A percentile compares a stretch with the other conserved stretches of the same genome.
phyloP scores from a whole-genome alignment of 2,329 filamentous ascomycete genomes.

The Coniochaeta hoffmannii region DNA sequence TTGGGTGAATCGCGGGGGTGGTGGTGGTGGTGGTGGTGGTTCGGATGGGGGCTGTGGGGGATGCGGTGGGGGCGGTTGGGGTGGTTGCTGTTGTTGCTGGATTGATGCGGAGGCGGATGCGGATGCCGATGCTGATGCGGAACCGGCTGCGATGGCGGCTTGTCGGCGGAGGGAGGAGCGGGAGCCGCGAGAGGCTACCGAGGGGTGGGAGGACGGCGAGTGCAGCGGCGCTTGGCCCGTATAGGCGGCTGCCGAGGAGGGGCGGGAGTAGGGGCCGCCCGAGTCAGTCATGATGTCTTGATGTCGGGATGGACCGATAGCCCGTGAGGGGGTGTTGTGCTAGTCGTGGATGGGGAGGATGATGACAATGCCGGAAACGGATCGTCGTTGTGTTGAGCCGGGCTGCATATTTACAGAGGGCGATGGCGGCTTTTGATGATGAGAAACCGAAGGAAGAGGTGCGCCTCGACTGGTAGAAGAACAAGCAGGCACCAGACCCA shows the following conservation, averaged over 20 bases:
- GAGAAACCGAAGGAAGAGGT: no score
- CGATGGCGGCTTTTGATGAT: neutral
- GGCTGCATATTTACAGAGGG: neutral
- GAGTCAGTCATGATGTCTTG: slow-evolving; percentile 17
- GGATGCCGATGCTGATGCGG: slow-evolving; percentile 6
- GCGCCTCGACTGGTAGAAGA: neutral
- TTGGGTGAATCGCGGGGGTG: slow-evolving; percentile 55
- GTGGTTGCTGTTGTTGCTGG: slow-evolving; percentile 3
- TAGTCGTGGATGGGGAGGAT: neutral
- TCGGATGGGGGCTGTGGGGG: slow-evolving; percentile 8
- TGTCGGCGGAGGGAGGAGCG: slow-evolving; percentile 16
- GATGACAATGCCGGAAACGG: neutral
- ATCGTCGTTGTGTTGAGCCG: neutral
- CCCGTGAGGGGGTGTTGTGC: neutral
- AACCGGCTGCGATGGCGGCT: slow-evolving; percentile 9
- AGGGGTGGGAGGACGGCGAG: slow-evolving; percentile 15
- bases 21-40: slow-evolving; percentile 19
- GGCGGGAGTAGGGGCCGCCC: slow-evolving; percentile 7
- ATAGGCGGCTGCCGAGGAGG: slow-evolving; percentile 13
- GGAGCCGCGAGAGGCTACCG: slow-evolving; percentile 14
- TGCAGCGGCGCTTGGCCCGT: slow-evolving; percentile 7
- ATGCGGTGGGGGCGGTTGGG: slow-evolving; percentile 7
- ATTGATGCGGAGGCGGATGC: neutral
- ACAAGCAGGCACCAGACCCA: neutral
- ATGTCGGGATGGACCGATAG: neutral